A percentile compares a stretch with the other conserved stretches of the same genome.
These are phyloP conservation scores for Tetradesmus lagerheimii DNA, from an alignment of 139 green algal genomes.

Conservation along the genomic window DNA sequence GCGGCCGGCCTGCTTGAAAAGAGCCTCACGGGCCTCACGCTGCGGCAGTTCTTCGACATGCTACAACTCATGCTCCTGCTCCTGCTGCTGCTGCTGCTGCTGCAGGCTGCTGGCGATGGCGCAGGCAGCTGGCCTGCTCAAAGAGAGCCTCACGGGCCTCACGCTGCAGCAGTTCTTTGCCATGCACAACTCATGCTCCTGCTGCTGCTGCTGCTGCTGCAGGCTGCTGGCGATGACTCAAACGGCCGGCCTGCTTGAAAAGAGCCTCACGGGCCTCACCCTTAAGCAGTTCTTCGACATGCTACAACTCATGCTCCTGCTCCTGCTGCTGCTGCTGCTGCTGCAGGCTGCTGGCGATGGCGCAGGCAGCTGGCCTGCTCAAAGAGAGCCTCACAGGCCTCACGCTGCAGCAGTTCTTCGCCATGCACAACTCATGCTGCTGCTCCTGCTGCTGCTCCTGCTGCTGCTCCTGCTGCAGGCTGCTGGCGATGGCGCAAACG, in stretches of 20 bases:
- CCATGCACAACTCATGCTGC: slow-evolving; percentile 23
- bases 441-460: not conserved
- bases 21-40: not conserved
- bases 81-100: not conserved
- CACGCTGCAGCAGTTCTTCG: slow-evolving; percentile 34
- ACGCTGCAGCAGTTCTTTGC: slow-evolving; percentile 25
- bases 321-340: not conserved
- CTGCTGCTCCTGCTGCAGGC: not conserved
- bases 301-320: too few species aligned
- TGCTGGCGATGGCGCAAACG: not conserved
- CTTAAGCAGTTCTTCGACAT: not conserved
- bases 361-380: not conserved
- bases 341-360: slow-evolving; percentile 14
- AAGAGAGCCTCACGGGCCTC: slow-evolving; percentile 15
- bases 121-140: not conserved
- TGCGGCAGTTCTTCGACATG: not conserved
- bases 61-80: not conserved
- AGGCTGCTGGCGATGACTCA: slow-evolving; percentile 2
- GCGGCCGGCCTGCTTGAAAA: not conserved
- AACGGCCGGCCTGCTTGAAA: not conserved
- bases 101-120: slow-evolving; percentile 5
- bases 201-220: not conserved
- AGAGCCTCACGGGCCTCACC: not conserved
- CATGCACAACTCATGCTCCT: too few species aligned
- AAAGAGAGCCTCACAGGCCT: slow-evolving; percentile 24